Conservation (phyloP, 495 filamentous ascomycete genomes). For the Penicillium canescens region DNA sequence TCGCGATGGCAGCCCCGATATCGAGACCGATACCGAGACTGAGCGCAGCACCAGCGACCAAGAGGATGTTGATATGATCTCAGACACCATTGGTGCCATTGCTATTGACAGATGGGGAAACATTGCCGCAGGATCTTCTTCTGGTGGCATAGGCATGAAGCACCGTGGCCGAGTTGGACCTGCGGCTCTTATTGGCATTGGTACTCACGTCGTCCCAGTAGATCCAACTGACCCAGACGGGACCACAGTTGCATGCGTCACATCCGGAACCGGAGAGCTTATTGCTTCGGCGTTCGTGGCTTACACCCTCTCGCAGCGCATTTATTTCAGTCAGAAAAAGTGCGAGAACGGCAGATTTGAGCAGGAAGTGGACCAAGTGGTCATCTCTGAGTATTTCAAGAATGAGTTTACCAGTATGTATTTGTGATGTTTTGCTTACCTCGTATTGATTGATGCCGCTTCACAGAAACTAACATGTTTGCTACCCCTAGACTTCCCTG, state of each 20-base stretch:
- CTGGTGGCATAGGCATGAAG: conserved; percentile 99
- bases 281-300: conserved; percentile 92
- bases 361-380: conserved; percentile 67
- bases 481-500: conserved; percentile 60
- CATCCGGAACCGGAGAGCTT: conserved; percentile 94
- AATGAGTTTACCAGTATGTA: conserved; percentile 73
- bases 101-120: conserved; percentile 82
- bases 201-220: conserved; percentile 79
- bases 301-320: conserved; percentile 69
- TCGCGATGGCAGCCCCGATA: neutral
- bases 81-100: conserved; percentile 93
- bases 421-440: neutral
- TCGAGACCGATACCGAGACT: neutral
- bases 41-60: neutral
- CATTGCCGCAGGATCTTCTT: conserved; percentile 96
- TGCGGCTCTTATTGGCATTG: conserved; percentile 88
- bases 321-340: conserved; percentile 67
- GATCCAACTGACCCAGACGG: conserved; percentile 60
- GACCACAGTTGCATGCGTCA: conserved; percentile 72
- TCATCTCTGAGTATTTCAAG: conserved; percentile 68
- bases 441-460: neutral
- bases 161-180: conserved; percentile 87
- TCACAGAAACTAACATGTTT: conserved; percentile 17
- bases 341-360: conserved; percentile 59
- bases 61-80: conserved; percentile 55